phyloP scores from a whole-genome alignment of 768 basidiomycete genomes.

The Lactarius pseudohatsudake region DNA sequence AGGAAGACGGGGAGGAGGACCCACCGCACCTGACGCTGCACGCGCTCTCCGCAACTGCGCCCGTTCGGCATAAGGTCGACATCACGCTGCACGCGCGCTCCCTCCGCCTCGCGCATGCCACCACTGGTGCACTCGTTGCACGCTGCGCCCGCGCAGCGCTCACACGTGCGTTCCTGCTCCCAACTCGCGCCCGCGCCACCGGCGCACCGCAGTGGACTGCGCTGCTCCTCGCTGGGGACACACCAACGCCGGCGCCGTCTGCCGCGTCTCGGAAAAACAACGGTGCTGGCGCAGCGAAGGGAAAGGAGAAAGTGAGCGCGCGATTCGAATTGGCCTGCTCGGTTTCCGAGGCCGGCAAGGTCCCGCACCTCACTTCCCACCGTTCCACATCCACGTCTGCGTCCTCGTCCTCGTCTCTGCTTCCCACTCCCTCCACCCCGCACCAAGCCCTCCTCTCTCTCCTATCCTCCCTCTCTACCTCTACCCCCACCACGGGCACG shows the following conservation, averaged over 20 bases:
- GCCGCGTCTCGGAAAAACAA: conserved; percentile 36
- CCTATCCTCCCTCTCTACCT: conserved; percentile 7
- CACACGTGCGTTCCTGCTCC: conserved; percentile 65
- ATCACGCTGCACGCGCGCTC: conserved; percentile 53
- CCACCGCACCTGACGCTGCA: conserved; percentile 53
- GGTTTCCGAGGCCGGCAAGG: conserved; percentile 31
- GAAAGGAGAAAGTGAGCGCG: neutral
- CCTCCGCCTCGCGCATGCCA: conserved; percentile 53
- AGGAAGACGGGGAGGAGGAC: neutral
- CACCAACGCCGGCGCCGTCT: conserved; percentile 33
- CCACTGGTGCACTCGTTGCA: conserved; percentile 49
- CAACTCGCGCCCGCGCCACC: conserved; percentile 64
- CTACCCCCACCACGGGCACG: neutral
- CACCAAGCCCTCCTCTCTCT: conserved; percentile 15
- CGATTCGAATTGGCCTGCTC: conserved; percentile 29
- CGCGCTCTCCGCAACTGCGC: conserved; percentile 66
- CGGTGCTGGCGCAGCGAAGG: conserved; percentile 29
- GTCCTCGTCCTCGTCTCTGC: conserved; percentile 45
- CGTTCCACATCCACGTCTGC: conserved; percentile 27
- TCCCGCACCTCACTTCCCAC: conserved; percentile 46
- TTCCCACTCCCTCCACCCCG: conserved; percentile 29
- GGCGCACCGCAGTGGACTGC: conserved; percentile 69
- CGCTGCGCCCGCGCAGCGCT: conserved; percentile 48
- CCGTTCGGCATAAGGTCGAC: conserved; percentile 74
- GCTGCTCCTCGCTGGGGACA: conserved; percentile 58